A percentile compares a stretch with the other conserved stretches of the same genome.
Conservation (phyloP, 257 asterid species). For the Rubia yunnanensis region DNA sequence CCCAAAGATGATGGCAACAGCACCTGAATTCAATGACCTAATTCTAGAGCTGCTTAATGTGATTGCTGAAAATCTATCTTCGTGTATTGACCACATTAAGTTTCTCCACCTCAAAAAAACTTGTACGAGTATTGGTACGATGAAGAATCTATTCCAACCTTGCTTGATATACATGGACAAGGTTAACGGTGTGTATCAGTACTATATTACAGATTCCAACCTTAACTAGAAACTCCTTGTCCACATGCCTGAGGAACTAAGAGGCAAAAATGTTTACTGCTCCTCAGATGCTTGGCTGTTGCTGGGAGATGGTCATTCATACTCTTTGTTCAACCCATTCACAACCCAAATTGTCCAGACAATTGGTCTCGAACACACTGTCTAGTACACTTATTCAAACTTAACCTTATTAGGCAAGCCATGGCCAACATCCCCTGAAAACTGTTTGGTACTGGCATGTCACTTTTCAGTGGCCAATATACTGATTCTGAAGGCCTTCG, state of each 20-base stretch:
- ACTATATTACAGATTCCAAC: neutral
- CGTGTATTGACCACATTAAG: neutral
- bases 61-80: neutral
- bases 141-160: neutral
- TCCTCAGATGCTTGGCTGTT: constrained; percentile 1
- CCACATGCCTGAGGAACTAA: neutral
- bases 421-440: neutral
- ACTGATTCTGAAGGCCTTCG: no score
- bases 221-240: neutral
- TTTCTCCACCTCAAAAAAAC: neutral
- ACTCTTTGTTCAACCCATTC: neutral
- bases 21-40: neutral
- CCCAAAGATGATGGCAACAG: neutral
- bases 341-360: neutral
- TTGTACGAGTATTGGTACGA: neutral
- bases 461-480: neutral
- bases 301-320: neutral
- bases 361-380: neutral
- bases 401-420: neutral
- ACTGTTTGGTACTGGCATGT: neutral
- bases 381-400: neutral
- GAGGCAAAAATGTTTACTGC: neutral
- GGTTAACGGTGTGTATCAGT: neutral
- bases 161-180: neutral
- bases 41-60: neutral